phyloP scores from a whole-genome alignment of 768 basidiomycete genomes.

The Glaciozyma martinii region DNA sequence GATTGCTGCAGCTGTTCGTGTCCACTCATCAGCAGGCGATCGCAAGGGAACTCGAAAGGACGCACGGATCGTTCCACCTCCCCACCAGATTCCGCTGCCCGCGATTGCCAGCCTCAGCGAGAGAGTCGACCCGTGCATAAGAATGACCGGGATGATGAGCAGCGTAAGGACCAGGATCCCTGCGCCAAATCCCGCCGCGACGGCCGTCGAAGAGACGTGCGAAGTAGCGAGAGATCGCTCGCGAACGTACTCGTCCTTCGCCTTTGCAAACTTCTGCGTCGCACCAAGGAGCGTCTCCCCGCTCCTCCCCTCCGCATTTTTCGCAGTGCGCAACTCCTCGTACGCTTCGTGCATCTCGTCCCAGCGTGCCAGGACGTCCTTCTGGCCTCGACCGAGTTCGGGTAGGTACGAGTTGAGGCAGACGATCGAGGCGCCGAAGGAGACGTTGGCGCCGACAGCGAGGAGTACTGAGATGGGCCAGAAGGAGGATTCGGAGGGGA shows the following conservation, averaged over 20 bases:
- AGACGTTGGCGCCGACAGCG: constrained; percentile 68
- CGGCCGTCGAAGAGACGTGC: constrained; percentile 37
- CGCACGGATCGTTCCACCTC: constrained; percentile 66
- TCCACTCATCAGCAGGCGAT: constrained; percentile 3
- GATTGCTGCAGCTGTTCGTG: constrained; percentile 12
- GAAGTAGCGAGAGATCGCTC: neutral
- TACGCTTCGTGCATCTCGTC: neutral
- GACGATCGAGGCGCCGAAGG: constrained; percentile 76
- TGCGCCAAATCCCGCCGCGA: constrained; percentile 39
- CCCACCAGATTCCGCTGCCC: constrained; percentile 82
- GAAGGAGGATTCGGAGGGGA: constrained; percentile 60
- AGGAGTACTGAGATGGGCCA: constrained; percentile 64
- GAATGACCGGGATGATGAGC: constrained; percentile 66
- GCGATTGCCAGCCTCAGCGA: constrained; percentile 74
- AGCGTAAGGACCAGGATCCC: constrained; percentile 69
- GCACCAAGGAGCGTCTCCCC: neutral
- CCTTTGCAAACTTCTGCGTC: neutral
- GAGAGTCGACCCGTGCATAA: constrained; percentile 64
- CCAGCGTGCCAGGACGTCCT: neutral
- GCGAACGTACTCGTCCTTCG: constrained; percentile 27
- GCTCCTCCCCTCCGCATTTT: neutral
- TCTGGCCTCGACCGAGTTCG: constrained; percentile 5
- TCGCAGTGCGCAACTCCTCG: neutral
- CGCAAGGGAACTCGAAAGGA: constrained; percentile 57
- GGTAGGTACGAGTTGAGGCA: constrained; percentile 67